Evolutionary conservation across 2,329 filamentous ascomycete genomes (phyloP).

Genomic region (Penicillium sp.): DNA sequence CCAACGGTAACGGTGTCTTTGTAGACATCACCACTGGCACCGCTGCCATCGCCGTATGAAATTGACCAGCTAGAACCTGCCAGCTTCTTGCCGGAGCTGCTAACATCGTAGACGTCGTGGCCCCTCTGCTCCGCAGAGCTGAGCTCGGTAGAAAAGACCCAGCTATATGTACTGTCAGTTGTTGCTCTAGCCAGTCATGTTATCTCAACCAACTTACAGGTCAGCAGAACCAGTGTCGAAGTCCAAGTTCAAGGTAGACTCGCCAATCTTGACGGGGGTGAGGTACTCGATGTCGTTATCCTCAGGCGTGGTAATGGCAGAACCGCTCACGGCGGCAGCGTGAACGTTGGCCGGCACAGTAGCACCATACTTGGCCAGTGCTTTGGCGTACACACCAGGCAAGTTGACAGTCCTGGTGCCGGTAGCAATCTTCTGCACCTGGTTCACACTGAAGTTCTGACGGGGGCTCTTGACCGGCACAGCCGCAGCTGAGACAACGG

Average conservation of each 20-base stretch:
- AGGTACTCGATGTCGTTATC: slow-evolving; percentile 58
- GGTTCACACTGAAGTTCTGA: slow-evolving; percentile 34
- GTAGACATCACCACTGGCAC: slow-evolving; percentile 63
- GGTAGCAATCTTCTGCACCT: slow-evolving; percentile 22
- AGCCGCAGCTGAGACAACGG: slow-evolving; percentile 30
- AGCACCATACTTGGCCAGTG: slow-evolving; percentile 31
- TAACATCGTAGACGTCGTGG: slow-evolving; percentile 59
- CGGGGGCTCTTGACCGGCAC: slow-evolving; percentile 25
- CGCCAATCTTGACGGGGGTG: slow-evolving; percentile 61
- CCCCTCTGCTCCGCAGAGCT: slow-evolving; percentile 49
- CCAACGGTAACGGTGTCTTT: slow-evolving; percentile 63
- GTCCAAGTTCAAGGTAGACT: slow-evolving; percentile 62
- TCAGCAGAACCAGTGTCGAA: slow-evolving; percentile 69
- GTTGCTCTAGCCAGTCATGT: background rate
- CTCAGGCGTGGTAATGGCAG: slow-evolving; percentile 45
- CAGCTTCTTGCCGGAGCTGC: slow-evolving; percentile 46
- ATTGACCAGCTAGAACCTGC: slow-evolving; percentile 57
- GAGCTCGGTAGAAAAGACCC: slow-evolving; percentile 63
- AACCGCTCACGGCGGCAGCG: slow-evolving; percentile 32
- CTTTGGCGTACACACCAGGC: slow-evolving; percentile 28
- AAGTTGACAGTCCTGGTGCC: slow-evolving; percentile 27
- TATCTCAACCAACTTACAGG: slow-evolving; percentile 51
- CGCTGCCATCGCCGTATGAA: slow-evolving; percentile 63
- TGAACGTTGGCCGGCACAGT: slow-evolving; percentile 29
- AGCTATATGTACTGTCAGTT: slow-evolving; percentile 44